Base-by-base conservation (phyloP, 495 filamentous ascomycete species). In the Penicillium atrosanguineum region DNA sequence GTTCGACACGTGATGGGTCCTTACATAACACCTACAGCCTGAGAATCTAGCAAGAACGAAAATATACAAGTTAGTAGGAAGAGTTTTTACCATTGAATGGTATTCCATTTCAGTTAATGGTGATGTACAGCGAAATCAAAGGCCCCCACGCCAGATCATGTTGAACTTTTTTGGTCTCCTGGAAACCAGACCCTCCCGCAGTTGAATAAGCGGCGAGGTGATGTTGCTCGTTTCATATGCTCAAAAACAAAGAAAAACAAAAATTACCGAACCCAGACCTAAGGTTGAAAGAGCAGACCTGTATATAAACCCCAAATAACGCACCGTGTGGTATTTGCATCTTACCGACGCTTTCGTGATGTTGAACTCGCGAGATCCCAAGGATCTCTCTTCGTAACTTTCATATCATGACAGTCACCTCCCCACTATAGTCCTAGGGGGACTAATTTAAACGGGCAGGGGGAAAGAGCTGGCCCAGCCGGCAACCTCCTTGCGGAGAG, bases 391-490 rank as follows among this genome's bases (percentile, higher is more conserved):
- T 58, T 59, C 61, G 53, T 65, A 50, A 61, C 56, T 57, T 47
- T 61, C 58, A 57, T 61, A 57, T 53, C 29, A 50, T 43, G 41
- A 47, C 39, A 54, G 29, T 48, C 16, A n/a, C 39, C 56, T 47
- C 38, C 47, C 46, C 18, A 26, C 38, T 46, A 21, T 46, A 26
- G 46, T 29, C 28, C 31, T 45, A 40, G 36, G 38, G 36, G 29
- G 49, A 61, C 45, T n/a, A 36, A 56, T 63, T 71, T 75, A 80
- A 51, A 97, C 87, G 47, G 94, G 94, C 41, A 98, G 84, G 62
- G 94, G 94, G 89, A 95, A 97, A 46, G 84, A 85, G 69, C 81
- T 80, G 68, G 90, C 90, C 95, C 95, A 98, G 41, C 72, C 73
- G 41, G 88, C 76, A 66, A 98, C 87, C 82, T 97, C 93, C 81